Evolutionary conservation across 495 filamentous ascomycete genomes (phyloP).

Genomic region (Melanomma pulvis-pyrius): DNA sequence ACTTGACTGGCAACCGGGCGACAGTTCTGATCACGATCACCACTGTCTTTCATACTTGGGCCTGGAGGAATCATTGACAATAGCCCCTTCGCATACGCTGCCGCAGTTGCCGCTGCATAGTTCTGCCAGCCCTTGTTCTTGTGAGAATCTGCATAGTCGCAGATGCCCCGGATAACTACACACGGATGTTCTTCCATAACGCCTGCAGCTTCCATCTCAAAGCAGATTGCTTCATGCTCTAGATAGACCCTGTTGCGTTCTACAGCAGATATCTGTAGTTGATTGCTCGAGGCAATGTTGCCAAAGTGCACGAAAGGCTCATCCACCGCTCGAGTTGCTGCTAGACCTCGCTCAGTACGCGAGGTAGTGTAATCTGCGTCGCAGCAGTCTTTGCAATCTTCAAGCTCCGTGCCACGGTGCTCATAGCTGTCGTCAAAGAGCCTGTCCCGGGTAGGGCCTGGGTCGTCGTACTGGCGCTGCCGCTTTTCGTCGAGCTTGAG

Average conservation of each 20-base stretch:
- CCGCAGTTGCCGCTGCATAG: conserved; percentile 12
- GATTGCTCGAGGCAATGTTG: conserved; percentile 29
- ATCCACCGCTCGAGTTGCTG: conserved; percentile 16
- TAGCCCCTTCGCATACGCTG: conserved; percentile 15
- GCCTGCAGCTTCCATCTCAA: conserved; percentile 28
- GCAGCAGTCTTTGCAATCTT: conserved; percentile 27
- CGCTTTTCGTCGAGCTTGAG: conserved; percentile 12
- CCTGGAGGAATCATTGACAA: conserved; percentile 1
- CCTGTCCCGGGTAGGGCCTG: conserved; percentile 21
- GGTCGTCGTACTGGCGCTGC: conserved; percentile 18
- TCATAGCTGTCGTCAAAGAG: conserved; percentile 16
- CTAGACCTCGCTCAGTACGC: conserved; percentile 10
- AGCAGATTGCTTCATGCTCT: conserved; percentile 24
- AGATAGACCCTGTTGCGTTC: conserved; percentile 14
- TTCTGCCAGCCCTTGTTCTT: conserved; percentile 26
- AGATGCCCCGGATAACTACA: conserved; percentile 22
- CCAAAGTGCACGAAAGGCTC: conserved; percentile 19
- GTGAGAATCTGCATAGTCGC: conserved; percentile 25
- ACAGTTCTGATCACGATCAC: no score
- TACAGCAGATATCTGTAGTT: conserved; percentile 23
- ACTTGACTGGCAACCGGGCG: no score
- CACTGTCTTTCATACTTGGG: background rate
- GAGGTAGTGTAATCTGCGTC: background rate
- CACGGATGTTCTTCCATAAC: conserved; percentile 19
- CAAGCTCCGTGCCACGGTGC: conserved; percentile 6